Evolutionary conservation across 1,139 yeast species (phyloP), one percentile per base, ranked within the genome.

Genomic region (Pichia sp.): DNA sequence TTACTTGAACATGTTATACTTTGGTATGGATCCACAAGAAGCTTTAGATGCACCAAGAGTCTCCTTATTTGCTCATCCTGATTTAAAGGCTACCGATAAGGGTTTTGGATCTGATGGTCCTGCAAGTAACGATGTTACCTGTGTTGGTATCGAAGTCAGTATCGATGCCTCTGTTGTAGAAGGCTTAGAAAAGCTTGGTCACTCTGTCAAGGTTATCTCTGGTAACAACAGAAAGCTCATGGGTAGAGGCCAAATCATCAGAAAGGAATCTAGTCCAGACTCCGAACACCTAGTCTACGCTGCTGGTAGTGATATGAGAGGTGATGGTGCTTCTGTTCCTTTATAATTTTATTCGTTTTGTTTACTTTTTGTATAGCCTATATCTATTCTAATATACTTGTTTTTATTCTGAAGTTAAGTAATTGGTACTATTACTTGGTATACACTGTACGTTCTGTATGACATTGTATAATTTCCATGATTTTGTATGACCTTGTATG

Each of bases 271-370:
- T 3, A 34, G 36, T 6, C 45, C 42, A 14, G 50, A 35, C 10
- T 59, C 57, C 28, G 63, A 66, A 33, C 56, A 59, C 6, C 63
- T 77, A 44, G 73, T 81, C 1, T 82, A 77, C 63, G 72, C 84
- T 36, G 95, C 80, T 10, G 96, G 96, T 0, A 80, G 87, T 47
- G 96, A 87, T 56, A 75, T 74, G 31, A 71, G 96, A 52, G 95
- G 91, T 14, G 96, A 87, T 60, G 96, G 96, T 6, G 84, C 85
- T 1, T 84, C 91, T 6, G 76, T 77, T 21, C 85, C 91, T 2
- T 33, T 38, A n/a, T n/a, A 12, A 8, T 46, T 15, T 45, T 7
- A 33, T 24, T 24, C 7, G 10, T 24, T 24, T 24, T 8, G 7
- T 24, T 8, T 8, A 24, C 27, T 24, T 24, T 24, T 8, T 24